A percentile compares a stretch with the other conserved stretches of the same genome.
phyloP scores from a whole-genome alignment of 768 basidiomycete species.

The Kondoa malvinella region DNA sequence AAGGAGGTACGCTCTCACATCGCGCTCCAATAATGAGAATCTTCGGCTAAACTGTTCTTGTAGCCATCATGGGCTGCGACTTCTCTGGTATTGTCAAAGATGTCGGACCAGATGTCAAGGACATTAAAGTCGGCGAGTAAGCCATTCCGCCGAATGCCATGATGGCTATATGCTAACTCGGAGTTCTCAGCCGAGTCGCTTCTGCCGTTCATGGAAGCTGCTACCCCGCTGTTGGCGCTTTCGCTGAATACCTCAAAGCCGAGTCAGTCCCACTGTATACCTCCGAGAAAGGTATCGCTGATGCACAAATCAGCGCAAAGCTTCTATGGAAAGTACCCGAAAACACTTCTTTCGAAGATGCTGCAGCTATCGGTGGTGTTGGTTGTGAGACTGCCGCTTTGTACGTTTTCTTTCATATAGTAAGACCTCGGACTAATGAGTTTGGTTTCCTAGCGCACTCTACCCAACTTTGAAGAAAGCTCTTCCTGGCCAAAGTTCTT shows the following conservation, averaged over 20 bases:
- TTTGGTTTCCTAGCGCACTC: neutral
- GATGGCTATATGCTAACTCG: too few species aligned
- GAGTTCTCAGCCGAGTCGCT: too few species aligned
- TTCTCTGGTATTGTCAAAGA: neutral
- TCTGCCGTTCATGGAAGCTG: neutral
- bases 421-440: neutral
- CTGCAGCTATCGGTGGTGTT: conserved; percentile 8
- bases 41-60: too few species aligned
- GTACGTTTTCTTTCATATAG: neutral
- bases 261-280: neutral
- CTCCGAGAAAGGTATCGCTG: neutral
- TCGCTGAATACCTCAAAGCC: conserved; percentile 2
- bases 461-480: neutral
- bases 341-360: conserved; percentile 7
- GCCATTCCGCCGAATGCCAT: too few species aligned
- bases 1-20: neutral
- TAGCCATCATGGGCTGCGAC: conserved; percentile 4
- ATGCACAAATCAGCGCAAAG: neutral
- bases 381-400: conserved; percentile 1
- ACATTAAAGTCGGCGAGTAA: neutral
- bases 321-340: neutral
- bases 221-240: neutral
- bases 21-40: too few species aligned
- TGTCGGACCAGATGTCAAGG: conserved; percentile 1
- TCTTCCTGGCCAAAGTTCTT: neutral